phyloP scores from a whole-genome alignment of 2,329 filamentous ascomycete species.

The Epichloe aotearoae region DNA sequence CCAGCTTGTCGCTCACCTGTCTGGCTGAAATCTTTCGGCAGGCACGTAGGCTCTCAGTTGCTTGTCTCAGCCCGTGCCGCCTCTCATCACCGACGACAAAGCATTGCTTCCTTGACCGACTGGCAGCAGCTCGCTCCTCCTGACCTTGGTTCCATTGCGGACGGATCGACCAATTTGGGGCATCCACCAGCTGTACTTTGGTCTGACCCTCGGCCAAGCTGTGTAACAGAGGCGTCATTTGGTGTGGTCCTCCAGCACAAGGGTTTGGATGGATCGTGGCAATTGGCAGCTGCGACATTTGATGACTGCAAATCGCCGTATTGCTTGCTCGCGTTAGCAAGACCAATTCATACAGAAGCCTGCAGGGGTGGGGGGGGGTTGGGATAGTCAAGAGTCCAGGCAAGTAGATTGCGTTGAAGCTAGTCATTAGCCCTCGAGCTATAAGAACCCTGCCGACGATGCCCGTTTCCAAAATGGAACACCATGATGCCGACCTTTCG shows the following conservation, averaged over 20 bases:
- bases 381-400: background rate
- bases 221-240: constrained; percentile 18
- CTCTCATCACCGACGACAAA: background rate
- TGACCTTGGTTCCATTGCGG: background rate
- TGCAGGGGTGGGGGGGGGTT: background rate
- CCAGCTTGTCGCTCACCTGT: background rate
- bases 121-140: background rate
- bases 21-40: background rate
- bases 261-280: constrained; percentile 12
- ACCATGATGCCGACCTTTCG: constrained; percentile 41
- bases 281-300: constrained; percentile 1
- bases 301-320: constrained; percentile 13
- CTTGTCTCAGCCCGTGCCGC: constrained; percentile 2
- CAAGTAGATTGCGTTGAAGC: background rate
- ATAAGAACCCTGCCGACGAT: constrained; percentile 41
- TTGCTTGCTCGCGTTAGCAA: constrained; percentile 14
- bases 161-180: constrained; percentile 1
- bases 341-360: constrained; percentile 1
- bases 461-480: constrained; percentile 37
- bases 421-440: constrained; percentile 10
- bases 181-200: constrained; percentile 20
- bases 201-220: constrained; percentile 13
- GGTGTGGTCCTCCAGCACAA: constrained; percentile 22
- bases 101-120: constrained; percentile 1
- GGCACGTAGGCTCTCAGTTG: background rate